Base-by-base conservation (phyloP, 495 filamentous ascomycete genomes). In the Viridothelium virens region DNA sequence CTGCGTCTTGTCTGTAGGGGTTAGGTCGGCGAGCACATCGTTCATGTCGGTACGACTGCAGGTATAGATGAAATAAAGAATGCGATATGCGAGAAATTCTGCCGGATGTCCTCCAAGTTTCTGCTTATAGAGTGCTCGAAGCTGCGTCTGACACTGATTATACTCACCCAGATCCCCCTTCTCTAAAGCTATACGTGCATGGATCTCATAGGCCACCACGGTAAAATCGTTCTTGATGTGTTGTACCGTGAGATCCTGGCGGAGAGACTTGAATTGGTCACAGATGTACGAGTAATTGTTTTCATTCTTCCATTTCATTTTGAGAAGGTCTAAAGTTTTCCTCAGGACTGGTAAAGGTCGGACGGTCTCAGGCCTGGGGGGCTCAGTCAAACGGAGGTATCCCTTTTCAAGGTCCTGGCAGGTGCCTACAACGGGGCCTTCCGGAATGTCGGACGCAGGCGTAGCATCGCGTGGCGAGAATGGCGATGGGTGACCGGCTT, bases 121-220 rank as follows among this genome's bases (percentile, higher is more conserved):
- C 78, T 89, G 85, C 75, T 83, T 82, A 76, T 99, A 97, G 70
- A 99, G 81, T 65, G 88, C 90, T 73, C 90, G 89, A 73, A 99
- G 84, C 80, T 97, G 94, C 67, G 94, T 96, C 81, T 97, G 95
- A 77, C 94, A 99, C 85, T 99, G 94, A 82, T 99, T 99, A 91
- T 97, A 99, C 94, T 99, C 94, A 99, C 94, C 93, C 80, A 97
- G 84, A 83, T 99, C 94, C 76, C 89, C 92, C 84, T 95, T 97
- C 82, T 99, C 94, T 75, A 99, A 81, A 68, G 94, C 94, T 79
- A 99, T 97, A 50, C 94, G 87, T 63, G 93, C 95, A 79, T 99
- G 95, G 67, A 92, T 91, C 81, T 99, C 94, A 77, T 99, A 99
- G 61, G 96, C 94, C 67, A 82, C 86, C 63, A 97, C 92, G 4